Evolutionary conservation across 768 basidiomycete species (phyloP), one percentile per base, ranked within the genome.

Genomic region (Lactarius vividus): DNA sequence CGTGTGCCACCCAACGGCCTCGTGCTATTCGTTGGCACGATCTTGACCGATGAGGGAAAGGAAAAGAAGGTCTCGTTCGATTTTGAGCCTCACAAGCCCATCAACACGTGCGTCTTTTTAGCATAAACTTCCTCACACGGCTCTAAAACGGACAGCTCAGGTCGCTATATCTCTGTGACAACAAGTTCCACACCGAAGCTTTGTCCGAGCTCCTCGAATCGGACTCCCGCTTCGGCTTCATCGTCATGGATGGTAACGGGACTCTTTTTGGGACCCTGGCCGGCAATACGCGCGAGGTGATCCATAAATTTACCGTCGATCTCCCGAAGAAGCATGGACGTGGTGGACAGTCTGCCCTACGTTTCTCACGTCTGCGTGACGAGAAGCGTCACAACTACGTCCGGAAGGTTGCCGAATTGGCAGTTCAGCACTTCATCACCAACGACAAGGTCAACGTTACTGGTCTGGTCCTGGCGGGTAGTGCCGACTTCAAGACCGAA

Each of bases 381-480:
- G 97, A 99, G 81, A 97, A 97, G 77, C 88, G 97, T 56, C 96
- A 98, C 88, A 99, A 98, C 79, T 99, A 99, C 77, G 96, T 99
- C 59, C 91, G 97, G 73, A 99, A 99, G 79, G 97, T 99, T 65
- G 95, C 96, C 59, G 97, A 99, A 78, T 83, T 85, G 66, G 95
- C 97, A 7, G 97, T 98, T 31, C 96, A 98, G 78, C 94, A 98
- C 78, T 99, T 93, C 75, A 97, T 99, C 77, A 93, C 94, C 64
- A 89, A 87, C 77, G 97, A 99, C 82, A 98, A 96, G 77, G 96
- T 98, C 79, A 99, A 99, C 75, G 95, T 98, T 31, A 89, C 92
- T 57, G 97, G 97, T 39, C 80, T 99, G 64, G 94, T 99, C 26
- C 85, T 99, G 29, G 97, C 97, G 44, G 97, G 97, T 72, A 92